Percentiles rank a stretch among this genome's conserved stretches.
phyloP scores from a whole-genome alignment of 164 flowering plant genomes.

The Nymphaea colorata region DNA sequence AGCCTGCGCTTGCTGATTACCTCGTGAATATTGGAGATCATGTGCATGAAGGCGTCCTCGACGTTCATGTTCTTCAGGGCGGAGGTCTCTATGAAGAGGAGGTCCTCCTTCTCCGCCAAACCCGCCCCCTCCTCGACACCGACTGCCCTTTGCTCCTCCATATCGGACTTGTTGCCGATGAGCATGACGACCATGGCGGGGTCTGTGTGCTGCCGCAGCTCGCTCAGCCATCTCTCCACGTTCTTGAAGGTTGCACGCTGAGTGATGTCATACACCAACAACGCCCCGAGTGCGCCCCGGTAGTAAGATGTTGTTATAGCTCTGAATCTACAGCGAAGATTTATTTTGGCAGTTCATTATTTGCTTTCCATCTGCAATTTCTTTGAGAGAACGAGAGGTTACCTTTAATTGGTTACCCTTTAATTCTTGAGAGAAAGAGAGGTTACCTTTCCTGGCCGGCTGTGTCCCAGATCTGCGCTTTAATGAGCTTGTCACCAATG shows the following conservation, averaged over 20 bases:
- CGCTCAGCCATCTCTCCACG: slow-evolving; percentile 32
- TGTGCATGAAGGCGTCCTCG: neutral
- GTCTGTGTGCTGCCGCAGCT: slow-evolving; percentile 11
- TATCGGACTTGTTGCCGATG: neutral
- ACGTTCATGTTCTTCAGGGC: neutral
- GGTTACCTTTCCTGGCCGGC: too few species aligned
- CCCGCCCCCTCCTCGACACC: neutral
- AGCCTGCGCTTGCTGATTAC: too few species aligned
- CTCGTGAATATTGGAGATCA: too few species aligned
- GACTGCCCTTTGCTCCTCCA: neutral
- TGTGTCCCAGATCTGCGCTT: too few species aligned
- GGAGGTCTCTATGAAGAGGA: neutral
- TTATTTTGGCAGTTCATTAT: slow-evolving; percentile 4
- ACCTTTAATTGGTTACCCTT: neutral
- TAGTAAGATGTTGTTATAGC: slow-evolving; percentile 16
- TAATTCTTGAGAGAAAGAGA: too few species aligned
- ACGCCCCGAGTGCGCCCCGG: slow-evolving; percentile 18
- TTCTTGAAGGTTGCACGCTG: slow-evolving; percentile 31
- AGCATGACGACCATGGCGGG: neutral
- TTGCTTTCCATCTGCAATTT: slow-evolving; percentile 21
- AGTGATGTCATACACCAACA: slow-evolving; percentile 16
- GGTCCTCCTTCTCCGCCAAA: neutral
- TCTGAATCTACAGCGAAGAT: slow-evolving; percentile 1
- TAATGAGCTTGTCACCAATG: too few species aligned
- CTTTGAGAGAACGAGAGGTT: neutral